Evolutionary conservation across 1,139 yeast genomes (phyloP).

Genomic region (Geotrichum siamense): DNA sequence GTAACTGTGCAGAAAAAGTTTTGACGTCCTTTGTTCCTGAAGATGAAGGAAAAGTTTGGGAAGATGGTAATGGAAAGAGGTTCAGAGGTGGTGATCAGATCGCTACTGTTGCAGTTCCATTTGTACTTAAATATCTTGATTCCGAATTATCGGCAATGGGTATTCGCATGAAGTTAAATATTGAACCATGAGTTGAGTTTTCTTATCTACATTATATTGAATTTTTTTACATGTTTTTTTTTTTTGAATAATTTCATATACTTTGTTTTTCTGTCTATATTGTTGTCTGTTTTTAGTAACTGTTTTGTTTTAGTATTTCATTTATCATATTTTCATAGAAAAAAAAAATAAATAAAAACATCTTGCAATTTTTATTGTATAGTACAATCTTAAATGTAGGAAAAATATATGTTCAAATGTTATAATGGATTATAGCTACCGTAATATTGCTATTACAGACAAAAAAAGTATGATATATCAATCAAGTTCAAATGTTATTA

Average conservation of each 20-base stretch:
- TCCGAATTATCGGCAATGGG: constrained; percentile 98
- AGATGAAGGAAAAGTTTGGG: constrained; percentile 85
- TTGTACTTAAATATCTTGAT: constrained; percentile 89
- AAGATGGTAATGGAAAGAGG: constrained; percentile 89
- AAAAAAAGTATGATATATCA: no score
- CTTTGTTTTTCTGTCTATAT: background rate
- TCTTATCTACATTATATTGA: no score
- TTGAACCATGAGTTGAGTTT: constrained; percentile 35
- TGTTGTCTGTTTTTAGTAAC: background rate
- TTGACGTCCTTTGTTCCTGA: constrained; percentile 40
- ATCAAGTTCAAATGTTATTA: no score
- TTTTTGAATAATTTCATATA: background rate
- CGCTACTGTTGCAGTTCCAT: constrained; percentile 93
- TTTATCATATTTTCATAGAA: no score
- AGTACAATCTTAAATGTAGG: no score
- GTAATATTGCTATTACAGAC: no score
- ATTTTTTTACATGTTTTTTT: background rate
- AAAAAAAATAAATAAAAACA: no score
- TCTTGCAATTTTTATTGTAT: no score
- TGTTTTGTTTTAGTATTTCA: background rate
- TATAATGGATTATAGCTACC: no score
- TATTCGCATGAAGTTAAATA: constrained; percentile 81
- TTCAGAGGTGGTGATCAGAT: constrained; percentile 89
- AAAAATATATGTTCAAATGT: no score
- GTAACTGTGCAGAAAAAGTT: constrained; percentile 76